Evolutionary conservation across 495 filamentous ascomycete genomes (phyloP).

Genomic region (Daldinia concentrica): DNA sequence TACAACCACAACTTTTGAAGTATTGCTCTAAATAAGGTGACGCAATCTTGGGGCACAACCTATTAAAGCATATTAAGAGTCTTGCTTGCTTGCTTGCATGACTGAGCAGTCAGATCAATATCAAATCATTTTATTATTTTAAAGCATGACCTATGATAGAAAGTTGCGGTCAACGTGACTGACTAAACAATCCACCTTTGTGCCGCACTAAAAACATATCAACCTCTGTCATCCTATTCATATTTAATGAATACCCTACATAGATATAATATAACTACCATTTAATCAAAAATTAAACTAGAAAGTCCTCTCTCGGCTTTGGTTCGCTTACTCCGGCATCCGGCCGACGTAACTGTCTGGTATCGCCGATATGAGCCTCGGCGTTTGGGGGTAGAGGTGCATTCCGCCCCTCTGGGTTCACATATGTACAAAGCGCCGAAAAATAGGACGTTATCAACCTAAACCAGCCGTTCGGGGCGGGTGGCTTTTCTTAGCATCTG

Average conservation of each 20-base stretch:
- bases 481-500: constrained; percentile 26
- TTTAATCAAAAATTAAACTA: neutral
- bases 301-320: constrained; percentile 1
- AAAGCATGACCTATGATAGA: neutral
- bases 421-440: constrained; percentile 6
- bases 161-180: neutral
- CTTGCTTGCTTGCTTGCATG: constrained; percentile 17
- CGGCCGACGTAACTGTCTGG: neutral
- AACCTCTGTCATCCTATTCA: neutral
- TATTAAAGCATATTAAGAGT: neutral
- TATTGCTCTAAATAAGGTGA: constrained; percentile 12
- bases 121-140: neutral
- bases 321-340: neutral
- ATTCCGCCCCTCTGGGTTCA: constrained; percentile 8
- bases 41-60: constrained; percentile 19
- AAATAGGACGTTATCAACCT: constrained; percentile 1
- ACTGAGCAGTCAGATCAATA: neutral
- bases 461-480: constrained; percentile 28
- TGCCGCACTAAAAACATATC: neutral
- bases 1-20: neutral
- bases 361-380: constrained; percentile 4
- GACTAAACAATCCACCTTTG: neutral
- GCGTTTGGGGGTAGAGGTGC: neutral
- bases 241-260: neutral
- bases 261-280: neutral